Conservation (phyloP, 257 asterid genomes). For the Capsicum chinense region DNA sequence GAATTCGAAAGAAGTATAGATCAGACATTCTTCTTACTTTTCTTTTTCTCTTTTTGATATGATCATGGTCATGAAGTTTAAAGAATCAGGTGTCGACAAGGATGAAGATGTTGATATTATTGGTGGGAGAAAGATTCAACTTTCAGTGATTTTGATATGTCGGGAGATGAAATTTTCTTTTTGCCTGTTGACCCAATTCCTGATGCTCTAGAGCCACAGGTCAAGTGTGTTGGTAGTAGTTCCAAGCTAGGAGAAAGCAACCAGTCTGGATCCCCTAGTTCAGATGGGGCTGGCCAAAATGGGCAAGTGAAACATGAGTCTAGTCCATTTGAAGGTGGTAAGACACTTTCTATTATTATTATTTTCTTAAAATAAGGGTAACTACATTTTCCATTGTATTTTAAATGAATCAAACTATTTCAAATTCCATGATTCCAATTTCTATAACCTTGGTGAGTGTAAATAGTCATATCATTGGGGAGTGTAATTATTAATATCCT, state of each 20-base stretch:
- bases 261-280: constrained; percentile 75
- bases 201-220: constrained; percentile 74
- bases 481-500: too few relatives aligned
- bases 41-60: constrained; percentile 33
- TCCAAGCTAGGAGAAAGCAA: constrained; percentile 68
- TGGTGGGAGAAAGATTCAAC: constrained; percentile 72
- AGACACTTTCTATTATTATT: neutral
- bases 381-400: neutral
- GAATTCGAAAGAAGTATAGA: neutral
- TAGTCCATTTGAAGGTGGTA: constrained; percentile 75
- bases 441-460: neutral
- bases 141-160: constrained; percentile 88
- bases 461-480: neutral
- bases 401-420: constrained; percentile 12
- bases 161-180: constrained; percentile 73
- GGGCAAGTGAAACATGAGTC: constrained; percentile 66
- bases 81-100: constrained; percentile 69
- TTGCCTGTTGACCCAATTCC: constrained; percentile 82
- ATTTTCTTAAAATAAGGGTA: too few relatives aligned
- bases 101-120: constrained; percentile 78
- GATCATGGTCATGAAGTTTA: constrained; percentile 53
- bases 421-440: neutral
- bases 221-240: constrained; percentile 54
- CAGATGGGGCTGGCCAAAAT: constrained; percentile 76
- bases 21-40: neutral